Conservation (phyloP, 768 basidiomycete genomes). For the Tricholomella constricta region DNA sequence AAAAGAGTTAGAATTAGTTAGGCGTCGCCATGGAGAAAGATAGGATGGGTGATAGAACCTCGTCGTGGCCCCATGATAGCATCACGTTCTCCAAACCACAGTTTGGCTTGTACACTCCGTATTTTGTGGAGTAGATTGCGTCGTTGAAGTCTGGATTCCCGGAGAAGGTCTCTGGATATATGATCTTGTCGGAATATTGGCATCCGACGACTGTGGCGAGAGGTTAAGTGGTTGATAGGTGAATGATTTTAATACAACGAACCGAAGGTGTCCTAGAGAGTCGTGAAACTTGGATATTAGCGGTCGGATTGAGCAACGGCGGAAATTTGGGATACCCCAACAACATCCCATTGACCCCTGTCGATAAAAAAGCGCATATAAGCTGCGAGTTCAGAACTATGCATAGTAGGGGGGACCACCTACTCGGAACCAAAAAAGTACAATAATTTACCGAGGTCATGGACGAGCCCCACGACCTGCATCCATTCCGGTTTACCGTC, state of each 20-base stretch:
- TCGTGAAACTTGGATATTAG: neutral
- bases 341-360: conserved; percentile 89
- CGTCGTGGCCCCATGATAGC: conserved; percentile 91
- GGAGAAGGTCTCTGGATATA: conserved; percentile 75
- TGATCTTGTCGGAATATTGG: conserved; percentile 79
- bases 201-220: conserved; percentile 67
- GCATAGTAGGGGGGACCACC: neutral
- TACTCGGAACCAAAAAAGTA: conserved; percentile 74
- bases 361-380: neutral
- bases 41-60: conserved; percentile 46
- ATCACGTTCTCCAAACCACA: conserved; percentile 87
- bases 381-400: neutral
- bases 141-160: conserved; percentile 70
- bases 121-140: conserved; percentile 64
- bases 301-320: neutral
- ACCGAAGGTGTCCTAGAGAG: conserved; percentile 45
- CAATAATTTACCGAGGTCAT: conserved; percentile 87
- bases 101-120: conserved; percentile 74
- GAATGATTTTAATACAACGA: conserved; percentile 11
- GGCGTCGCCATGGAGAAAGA: neutral
- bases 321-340: conserved; percentile 52
- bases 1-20: neutral
- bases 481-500: conserved; percentile 92
- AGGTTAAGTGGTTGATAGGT: neutral
- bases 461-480: conserved; percentile 84